phyloP scores from a whole-genome alignment of 352 stramenopile genomes.

The Phytopythium litorale region DNA sequence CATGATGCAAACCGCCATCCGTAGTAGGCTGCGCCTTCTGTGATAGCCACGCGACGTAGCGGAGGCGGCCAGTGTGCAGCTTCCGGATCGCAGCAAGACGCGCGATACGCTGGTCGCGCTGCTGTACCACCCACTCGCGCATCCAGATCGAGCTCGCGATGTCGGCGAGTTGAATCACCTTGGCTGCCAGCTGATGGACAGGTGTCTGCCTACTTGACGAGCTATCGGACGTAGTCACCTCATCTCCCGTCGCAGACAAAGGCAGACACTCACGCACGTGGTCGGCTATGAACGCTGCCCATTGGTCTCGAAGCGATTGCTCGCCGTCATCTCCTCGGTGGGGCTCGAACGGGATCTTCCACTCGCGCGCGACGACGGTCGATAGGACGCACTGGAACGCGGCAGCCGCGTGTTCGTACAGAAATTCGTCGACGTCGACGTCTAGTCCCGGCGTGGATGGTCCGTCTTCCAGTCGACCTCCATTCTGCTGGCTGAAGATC shows the following conservation, averaged over 20 bases:
- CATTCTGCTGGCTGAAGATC: not conserved
- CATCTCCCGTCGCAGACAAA: not conserved
- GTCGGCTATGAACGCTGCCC: not conserved
- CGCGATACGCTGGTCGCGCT: conserved; percentile 6
- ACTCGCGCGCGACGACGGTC: conserved; percentile 2
- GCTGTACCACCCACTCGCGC: conserved; percentile 1
- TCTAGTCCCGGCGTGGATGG: not conserved
- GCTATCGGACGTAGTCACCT: not conserved
- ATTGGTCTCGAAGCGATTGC: not conserved
- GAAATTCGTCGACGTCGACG: not conserved
- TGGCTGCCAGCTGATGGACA: not conserved
- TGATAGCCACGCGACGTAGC: conserved; percentile 36
- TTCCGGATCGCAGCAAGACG: conserved; percentile 11
- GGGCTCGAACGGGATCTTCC: conserved; percentile 2
- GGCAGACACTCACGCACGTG: not conserved
- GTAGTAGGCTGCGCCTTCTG: not conserved
- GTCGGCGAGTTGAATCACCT: not conserved
- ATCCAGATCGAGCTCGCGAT: not conserved
- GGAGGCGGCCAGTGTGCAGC: conserved; percentile 28
- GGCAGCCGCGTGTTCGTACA: not conserved
- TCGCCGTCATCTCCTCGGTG: not conserved
- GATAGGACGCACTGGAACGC: not conserved
- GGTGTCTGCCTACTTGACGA: not conserved
- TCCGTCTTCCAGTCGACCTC: not conserved
- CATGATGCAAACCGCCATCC: not conserved